Percentiles rank a stretch among this genome's conserved stretches.
phyloP scores from a whole-genome alignment of 2,329 filamentous ascomycete genomes.

The Fusarium sp. region DNA sequence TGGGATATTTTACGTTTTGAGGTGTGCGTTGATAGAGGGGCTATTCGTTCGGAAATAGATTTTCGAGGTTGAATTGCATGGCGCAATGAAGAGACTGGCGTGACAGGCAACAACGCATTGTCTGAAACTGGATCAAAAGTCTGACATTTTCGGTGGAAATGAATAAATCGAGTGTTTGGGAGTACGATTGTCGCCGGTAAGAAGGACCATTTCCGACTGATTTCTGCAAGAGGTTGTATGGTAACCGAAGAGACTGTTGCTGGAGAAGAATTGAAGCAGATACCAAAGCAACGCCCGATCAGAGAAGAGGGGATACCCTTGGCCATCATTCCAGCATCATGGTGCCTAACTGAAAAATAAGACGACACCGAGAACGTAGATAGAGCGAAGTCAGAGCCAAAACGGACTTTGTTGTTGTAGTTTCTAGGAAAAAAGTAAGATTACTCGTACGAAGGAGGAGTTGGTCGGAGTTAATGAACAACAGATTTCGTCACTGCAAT shows the following conservation, averaged over 20 bases:
- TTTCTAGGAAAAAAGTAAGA: conserved; percentile 7
- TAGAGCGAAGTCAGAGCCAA: background rate
- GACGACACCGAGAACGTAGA: conserved; percentile 28
- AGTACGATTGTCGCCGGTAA: conserved; percentile 5
- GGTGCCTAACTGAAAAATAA: conserved; percentile 43
- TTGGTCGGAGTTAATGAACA: conserved; percentile 26
- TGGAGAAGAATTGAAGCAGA: conserved; percentile 37
- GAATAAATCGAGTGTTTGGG: conserved; percentile 7
- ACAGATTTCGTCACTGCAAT: conserved; percentile 30
- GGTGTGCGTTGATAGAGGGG: background rate
- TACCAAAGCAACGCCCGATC: conserved; percentile 48
- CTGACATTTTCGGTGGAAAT: conserved; percentile 15
- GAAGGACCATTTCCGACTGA: conserved; percentile 13
- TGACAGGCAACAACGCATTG: background rate
- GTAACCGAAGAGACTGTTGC: conserved; percentile 34
- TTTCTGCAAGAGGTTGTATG: conserved; percentile 25
- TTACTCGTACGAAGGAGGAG: conserved; percentile 11
- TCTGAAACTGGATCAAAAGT: background rate
- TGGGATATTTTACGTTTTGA: background rate
- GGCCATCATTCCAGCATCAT: conserved; percentile 55
- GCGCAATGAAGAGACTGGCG: background rate
- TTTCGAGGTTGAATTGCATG: conserved; percentile 2
- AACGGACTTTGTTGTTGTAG: background rate
- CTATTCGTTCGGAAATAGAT: conserved; percentile 5
- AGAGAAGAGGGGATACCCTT: conserved; percentile 51